Evolutionary conservation across 2,329 filamentous ascomycete genomes (phyloP).

Genomic region (Neopestalotiopsis sp.): DNA sequence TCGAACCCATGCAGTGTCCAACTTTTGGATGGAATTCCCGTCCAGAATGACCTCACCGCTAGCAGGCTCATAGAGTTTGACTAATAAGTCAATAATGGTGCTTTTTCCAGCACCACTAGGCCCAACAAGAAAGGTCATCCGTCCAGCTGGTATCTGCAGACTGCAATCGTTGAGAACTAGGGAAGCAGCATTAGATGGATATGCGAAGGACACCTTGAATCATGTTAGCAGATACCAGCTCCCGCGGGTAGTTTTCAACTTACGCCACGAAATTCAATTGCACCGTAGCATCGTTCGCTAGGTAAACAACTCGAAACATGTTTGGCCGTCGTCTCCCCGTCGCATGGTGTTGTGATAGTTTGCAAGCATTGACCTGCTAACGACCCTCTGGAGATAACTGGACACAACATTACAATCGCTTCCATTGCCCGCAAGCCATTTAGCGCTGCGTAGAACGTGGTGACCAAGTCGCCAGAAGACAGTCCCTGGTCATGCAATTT

Average conservation of each 20-base stretch:
- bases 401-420: slow-evolving; percentile 75
- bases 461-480: slow-evolving; percentile 72
- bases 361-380: slow-evolving; percentile 71
- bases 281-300: slow-evolving; percentile 61
- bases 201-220: slow-evolving; percentile 78
- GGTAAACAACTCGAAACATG: slow-evolving; percentile 36
- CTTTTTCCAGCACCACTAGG: slow-evolving; percentile 92
- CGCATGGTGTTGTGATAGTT: slow-evolving; percentile 41
- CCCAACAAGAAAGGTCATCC: slow-evolving; percentile 83
- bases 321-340: slow-evolving; percentile 32
- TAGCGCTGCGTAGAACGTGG: slow-evolving; percentile 84
- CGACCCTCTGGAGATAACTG: slow-evolving; percentile 80
- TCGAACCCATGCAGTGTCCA: slow-evolving; percentile 76
- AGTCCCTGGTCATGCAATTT: slow-evolving; percentile 68
- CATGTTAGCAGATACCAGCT: not conserved
- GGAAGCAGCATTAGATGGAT: slow-evolving; percentile 71
- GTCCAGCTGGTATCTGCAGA: slow-evolving; percentile 74
- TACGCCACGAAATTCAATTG: slow-evolving; percentile 74
- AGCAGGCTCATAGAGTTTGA: slow-evolving; percentile 75
- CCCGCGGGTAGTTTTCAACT: slow-evolving; percentile 31
- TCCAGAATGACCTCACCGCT: slow-evolving; percentile 74
- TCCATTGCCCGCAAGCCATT: slow-evolving; percentile 79
- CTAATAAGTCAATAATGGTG: slow-evolving; percentile 80
- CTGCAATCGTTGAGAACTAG: slow-evolving; percentile 65
- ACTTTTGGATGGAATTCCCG: slow-evolving; percentile 60